These are phyloP conservation scores for Gynostemma pentaphyllum DNA, from an alignment of 306 rosid genomes.

Conservation along the genomic window DNA sequence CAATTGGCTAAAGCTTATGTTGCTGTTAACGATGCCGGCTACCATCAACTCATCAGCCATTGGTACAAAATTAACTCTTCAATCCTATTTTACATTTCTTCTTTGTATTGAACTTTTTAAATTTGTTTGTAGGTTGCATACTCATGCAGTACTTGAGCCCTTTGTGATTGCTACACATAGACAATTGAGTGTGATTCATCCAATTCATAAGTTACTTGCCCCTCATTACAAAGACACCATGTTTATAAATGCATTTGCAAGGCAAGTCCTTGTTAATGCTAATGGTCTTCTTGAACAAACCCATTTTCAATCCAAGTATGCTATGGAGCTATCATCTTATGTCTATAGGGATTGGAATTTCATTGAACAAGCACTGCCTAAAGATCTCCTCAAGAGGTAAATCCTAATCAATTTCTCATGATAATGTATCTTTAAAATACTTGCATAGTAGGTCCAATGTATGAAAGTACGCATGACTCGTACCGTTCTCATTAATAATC, in stretches of 20 bases:
- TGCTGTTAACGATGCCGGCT: slow-evolving; percentile 49
- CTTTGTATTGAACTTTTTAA: not conserved
- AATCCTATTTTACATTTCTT: too few relatives aligned
- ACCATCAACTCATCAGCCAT: slow-evolving; percentile 70
- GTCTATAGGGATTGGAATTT: slow-evolving; percentile 66
- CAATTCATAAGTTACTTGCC: slow-evolving; percentile 57
- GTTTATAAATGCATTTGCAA: slow-evolving; percentile 63
- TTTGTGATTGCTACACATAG: slow-evolving; percentile 64
- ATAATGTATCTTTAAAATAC: too few relatives aligned
- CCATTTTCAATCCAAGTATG: slow-evolving; percentile 45
- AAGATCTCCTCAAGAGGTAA: slow-evolving; percentile 65
- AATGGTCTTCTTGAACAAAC: slow-evolving; percentile 58
- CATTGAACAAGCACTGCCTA: slow-evolving; percentile 64
- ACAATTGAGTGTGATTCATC: slow-evolving; percentile 75
- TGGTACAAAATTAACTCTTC: slow-evolving; percentile 31
- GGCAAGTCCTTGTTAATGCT: slow-evolving; percentile 58
- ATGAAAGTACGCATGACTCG: too few relatives aligned
- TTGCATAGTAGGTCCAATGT: too few relatives aligned
- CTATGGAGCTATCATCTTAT: slow-evolving; percentile 58
- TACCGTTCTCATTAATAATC: too few relatives aligned
- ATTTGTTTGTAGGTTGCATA: slow-evolving; percentile 40
- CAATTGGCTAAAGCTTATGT: slow-evolving; percentile 79
- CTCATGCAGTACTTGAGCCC: slow-evolving; percentile 77
- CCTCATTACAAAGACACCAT: slow-evolving; percentile 83
- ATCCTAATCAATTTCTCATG: too few relatives aligned